A percentile compares a stretch with the other conserved stretches of the same genome.
These are phyloP conservation scores for Sideroxylon spinosum DNA, from an alignment of 179 eudicot genomes.

Conservation along the genomic window DNA sequence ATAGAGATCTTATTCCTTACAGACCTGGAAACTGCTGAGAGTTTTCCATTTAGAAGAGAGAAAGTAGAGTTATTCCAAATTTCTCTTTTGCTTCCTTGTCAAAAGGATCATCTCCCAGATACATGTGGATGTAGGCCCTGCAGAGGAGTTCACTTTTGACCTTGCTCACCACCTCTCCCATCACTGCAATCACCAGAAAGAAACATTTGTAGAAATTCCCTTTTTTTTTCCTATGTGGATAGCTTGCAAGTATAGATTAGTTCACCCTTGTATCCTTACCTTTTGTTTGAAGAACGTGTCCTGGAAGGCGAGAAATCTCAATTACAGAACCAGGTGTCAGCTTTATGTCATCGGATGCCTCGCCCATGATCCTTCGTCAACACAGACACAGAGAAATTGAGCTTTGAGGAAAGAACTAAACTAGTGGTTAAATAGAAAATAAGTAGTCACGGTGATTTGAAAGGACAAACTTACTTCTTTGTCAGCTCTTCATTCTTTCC, in stretches of 20 bases:
- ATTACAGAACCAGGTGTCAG: conserved; percentile 37
- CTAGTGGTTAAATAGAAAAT: neutral
- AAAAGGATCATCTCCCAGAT: conserved; percentile 51
- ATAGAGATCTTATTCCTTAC: conserved; percentile 16
- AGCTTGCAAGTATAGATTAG: neutral
- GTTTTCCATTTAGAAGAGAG: conserved; percentile 28
- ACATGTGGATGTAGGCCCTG: conserved; percentile 44
- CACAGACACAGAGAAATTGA: neutral
- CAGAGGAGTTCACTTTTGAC: conserved; percentile 47
- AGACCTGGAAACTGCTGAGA: conserved; percentile 6
- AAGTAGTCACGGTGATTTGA: neutral
- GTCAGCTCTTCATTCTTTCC: conserved; percentile 45
- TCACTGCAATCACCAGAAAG: conserved; percentile 31
- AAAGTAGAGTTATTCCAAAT: conserved; percentile 39
- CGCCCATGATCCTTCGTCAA: conserved; percentile 41
- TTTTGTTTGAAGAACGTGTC: conserved; percentile 43
- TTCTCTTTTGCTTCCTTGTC: conserved; percentile 54
- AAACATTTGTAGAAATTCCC: neutral
- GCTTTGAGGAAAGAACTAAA: neutral
- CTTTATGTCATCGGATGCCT: conserved; percentile 47
- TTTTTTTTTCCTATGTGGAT: neutral
- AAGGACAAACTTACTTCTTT: conserved; percentile 26
- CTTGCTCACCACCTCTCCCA: conserved; percentile 39
- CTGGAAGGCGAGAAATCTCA: conserved; percentile 47
- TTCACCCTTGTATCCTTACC: conserved; percentile 22